Percentiles rank a stretch among this genome's conserved stretches.
Evolutionary conservation across 345 rosid genomes (phyloP).

Genomic region (Microcos paniculata): DNA sequence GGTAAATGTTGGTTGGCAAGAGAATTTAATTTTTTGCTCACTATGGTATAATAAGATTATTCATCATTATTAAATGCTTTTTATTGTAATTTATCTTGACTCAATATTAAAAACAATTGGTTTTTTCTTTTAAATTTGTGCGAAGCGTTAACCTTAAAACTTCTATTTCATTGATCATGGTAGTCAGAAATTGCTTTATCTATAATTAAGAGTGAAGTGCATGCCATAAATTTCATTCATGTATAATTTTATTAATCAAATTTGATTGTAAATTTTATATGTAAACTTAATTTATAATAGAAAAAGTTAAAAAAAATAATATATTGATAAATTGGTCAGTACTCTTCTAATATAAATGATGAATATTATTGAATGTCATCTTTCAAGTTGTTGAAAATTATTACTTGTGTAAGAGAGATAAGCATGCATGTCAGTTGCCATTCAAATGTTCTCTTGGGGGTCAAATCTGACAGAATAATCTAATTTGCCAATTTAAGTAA

Average conservation of each 20-base stretch:
- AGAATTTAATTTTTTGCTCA: constrained; percentile 7
- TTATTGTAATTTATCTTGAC: not conserved
- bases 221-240: not conserved
- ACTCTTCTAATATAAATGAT: too few species aligned
- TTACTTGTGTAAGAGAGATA: too few species aligned
- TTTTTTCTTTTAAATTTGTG: not conserved
- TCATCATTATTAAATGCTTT: constrained; percentile 16
- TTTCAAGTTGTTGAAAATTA: too few species aligned
- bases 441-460: too few species aligned
- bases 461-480: too few species aligned
- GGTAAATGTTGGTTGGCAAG: constrained; percentile 9
- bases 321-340: too few species aligned
- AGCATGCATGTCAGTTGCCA: too few species aligned
- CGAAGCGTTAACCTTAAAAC: not conserved
- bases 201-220: not conserved
- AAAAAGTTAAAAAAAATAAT: not conserved
- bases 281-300: not conserved
- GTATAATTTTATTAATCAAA: not conserved
- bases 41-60: constrained; percentile 3
- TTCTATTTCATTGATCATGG: not conserved
- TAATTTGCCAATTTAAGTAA: too few species aligned
- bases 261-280: too few species aligned
- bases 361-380: too few species aligned
- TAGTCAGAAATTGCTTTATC: not conserved
- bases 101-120: not conserved